phyloP scores from a whole-genome alignment of 1,284 basidiomycete species.

The Marasmius tenuissimus region DNA sequence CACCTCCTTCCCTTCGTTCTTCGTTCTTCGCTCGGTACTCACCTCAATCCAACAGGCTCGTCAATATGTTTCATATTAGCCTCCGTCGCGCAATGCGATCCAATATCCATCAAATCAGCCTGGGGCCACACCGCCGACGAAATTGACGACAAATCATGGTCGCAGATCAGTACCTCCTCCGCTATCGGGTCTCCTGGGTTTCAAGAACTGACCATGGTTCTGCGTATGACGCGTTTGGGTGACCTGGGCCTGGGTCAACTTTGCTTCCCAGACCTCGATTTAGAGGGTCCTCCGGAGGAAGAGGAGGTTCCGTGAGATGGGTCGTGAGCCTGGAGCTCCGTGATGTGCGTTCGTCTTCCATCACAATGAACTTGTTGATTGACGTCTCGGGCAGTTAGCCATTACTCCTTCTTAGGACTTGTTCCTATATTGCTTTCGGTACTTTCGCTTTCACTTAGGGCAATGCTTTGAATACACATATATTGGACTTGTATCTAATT shows the following conservation, averaged over 20 bases:
- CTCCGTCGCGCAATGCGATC: conserved; percentile 52
- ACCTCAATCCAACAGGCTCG: conserved; percentile 51
- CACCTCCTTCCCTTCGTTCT: conserved; percentile 4
- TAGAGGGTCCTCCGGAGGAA: background rate
- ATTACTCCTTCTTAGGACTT: too few relatives aligned
- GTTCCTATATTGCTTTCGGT: too few relatives aligned
- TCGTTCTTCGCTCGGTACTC: background rate
- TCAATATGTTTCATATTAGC: conserved; percentile 74
- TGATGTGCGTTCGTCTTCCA: too few relatives aligned
- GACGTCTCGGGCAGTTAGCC: too few relatives aligned
- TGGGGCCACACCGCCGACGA: conserved; percentile 72
- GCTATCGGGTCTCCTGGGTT: conserved; percentile 31
- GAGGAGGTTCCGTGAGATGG: background rate
- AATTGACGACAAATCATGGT: conserved; percentile 66
- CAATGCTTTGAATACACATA: too few relatives aligned
- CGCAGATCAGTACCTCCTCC: conserved; percentile 32
- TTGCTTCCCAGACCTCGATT: conserved; percentile 48
- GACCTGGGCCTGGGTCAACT: conserved; percentile 75
- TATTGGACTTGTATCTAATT: too few relatives aligned
- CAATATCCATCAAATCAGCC: conserved; percentile 59
- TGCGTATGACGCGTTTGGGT: conserved; percentile 73
- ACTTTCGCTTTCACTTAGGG: too few relatives aligned
- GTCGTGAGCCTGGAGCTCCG: too few relatives aligned
- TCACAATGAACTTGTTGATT: too few relatives aligned
- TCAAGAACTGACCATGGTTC: conserved; percentile 58